phyloP scores from a whole-genome alignment of 768 basidiomycete genomes.

The Termitomyces bulborhizus region DNA sequence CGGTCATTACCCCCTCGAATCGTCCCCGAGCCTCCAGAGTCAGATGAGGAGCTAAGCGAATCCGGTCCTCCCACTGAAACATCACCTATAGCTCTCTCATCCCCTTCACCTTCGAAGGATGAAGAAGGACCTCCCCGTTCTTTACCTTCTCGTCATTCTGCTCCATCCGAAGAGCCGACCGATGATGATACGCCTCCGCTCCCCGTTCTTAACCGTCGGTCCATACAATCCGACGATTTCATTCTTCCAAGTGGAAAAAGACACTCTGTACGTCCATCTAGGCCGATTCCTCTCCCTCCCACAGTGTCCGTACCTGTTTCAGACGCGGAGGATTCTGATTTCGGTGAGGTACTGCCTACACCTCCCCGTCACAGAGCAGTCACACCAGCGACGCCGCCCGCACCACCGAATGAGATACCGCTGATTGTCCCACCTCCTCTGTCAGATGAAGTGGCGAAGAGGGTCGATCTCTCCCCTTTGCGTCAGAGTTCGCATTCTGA shows the following conservation, averaged over 20 bases:
- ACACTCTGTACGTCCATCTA: slow-evolving; percentile 7
- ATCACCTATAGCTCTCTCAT: not conserved
- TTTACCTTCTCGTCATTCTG: slow-evolving; percentile 8
- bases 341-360: slow-evolving; percentile 29
- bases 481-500: slow-evolving; percentile 10
- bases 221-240: slow-evolving; percentile 3
- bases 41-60: slow-evolving; percentile 18
- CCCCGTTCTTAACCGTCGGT: slow-evolving; percentile 15
- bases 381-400: slow-evolving; percentile 10
- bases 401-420: slow-evolving; percentile 13
- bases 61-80: slow-evolving; percentile 1
- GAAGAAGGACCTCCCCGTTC: slow-evolving; percentile 11
- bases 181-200: slow-evolving; percentile 16
- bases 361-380: slow-evolving; percentile 16
- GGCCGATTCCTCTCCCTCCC: slow-evolving; percentile 14
- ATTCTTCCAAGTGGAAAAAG: not conserved
- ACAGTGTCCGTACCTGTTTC: slow-evolving; percentile 7
- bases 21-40: slow-evolving; percentile 22
- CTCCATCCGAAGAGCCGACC: slow-evolving; percentile 5
- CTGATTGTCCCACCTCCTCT: slow-evolving; percentile 18
- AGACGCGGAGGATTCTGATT: slow-evolving; percentile 26
- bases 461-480: slow-evolving; percentile 10
- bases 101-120: slow-evolving; percentile 7
- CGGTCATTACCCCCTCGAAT: slow-evolving; percentile 15
- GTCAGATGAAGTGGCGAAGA: slow-evolving; percentile 6